Base-by-base conservation (phyloP, 176 grass and related monocot genomes). In the Oryza australiensis region DNA sequence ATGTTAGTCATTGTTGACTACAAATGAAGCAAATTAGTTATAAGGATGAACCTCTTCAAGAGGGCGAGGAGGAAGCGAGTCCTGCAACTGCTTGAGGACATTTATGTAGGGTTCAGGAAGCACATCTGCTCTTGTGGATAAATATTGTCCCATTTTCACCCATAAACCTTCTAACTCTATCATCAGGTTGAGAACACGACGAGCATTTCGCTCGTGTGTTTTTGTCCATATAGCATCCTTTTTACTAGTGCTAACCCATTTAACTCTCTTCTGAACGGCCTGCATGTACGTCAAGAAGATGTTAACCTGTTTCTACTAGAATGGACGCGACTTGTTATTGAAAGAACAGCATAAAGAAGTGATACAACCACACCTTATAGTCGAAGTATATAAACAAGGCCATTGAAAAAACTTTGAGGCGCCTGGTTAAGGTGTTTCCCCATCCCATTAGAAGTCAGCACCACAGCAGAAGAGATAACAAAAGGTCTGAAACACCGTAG, bases 141-240 rank as follows among this genome's bases (percentile, higher is more conserved):
- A 75, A 95, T 99, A 99, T 53, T 99, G 96, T 15, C 96, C 93
- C 70, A 99, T 62, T 69, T 99, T 99, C 38, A 99, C 96, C 93
- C 96, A 99, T 64, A 99, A 86, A 69, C 96, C 96, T 88, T 99
- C 92, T 41, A 95, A 41, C 73, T 99, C 93, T 42, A 95, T 90
- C 88, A 99, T 99, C 64, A 99, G 82, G 73, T 90, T 99, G 67
- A 95, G 88, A 71, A 99, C 87, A 70, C 91, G 92, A 9, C 69
- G 92, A 67, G 96, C 96, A 85, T 99, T 99, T 69, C 96, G 83
- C 59, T 90, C 66, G 11, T 99, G 96, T 12, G 93, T 88, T 88
- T 89, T 95, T 22, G 85, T 76, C 96, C 91, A 99, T 67, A 92
- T 80, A 57, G 85, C 57, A 63, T 83, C 81, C 77, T 90, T 87